These are phyloP conservation scores for Umbelopsis sp. DNA, from an alignment of 371 early-diverging fungal genomes.

Conservation along the genomic window DNA sequence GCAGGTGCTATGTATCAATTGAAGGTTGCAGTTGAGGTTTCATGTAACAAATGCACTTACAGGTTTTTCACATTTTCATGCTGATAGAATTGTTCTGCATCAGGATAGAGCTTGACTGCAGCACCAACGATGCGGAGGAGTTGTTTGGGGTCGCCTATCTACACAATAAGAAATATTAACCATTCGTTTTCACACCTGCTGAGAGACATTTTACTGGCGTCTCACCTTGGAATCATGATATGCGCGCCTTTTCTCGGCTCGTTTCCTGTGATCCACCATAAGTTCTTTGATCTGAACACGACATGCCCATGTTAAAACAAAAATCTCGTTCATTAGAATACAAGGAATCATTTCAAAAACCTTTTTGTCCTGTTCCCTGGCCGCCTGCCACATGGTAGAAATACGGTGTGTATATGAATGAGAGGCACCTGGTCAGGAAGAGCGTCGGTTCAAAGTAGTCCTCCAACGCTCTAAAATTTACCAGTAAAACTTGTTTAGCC, in stretches of 20 bases:
- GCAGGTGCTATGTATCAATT: no score
- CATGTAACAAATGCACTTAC: constrained; percentile 31
- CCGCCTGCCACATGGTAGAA: constrained; percentile 29
- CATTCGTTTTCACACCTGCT: neutral
- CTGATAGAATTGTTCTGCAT: constrained; percentile 58
- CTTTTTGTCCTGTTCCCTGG: constrained; percentile 51
- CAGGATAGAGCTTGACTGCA: constrained; percentile 49
- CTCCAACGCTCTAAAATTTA: no score
- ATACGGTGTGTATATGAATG: no score
- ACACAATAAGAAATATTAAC: neutral
- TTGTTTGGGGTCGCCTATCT: constrained; percentile 65
- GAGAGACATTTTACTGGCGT: neutral
- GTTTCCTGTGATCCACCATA: constrained; percentile 58
- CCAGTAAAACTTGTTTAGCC: no score
- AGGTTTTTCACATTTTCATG: constrained; percentile 55
- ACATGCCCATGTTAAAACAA: neutral
- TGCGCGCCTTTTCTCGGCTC: constrained; percentile 61
- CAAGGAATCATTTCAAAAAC: constrained; percentile 21
- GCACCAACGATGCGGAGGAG: constrained; percentile 60
- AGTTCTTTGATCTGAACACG: constrained; percentile 49
- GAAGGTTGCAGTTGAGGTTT: no score
- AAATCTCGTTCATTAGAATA: neutral
- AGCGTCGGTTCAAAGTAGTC: no score
- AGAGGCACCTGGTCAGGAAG: no score
- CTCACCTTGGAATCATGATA: constrained; percentile 60